Conservation (phyloP, 345 rosid species). For the Turritis glabra region DNA sequence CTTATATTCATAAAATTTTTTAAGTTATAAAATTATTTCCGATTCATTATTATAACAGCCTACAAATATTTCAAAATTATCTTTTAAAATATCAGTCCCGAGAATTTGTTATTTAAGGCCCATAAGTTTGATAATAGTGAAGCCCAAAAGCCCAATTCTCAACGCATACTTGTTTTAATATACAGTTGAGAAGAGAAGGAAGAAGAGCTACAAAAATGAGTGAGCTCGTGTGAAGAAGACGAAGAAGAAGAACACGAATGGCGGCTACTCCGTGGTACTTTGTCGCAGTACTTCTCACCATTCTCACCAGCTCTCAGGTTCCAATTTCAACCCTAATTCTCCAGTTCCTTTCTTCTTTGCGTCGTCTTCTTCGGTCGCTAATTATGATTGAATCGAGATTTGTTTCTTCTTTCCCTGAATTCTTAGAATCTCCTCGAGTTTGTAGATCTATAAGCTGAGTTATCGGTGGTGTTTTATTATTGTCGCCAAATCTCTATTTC, state of each 20-base stretch:
- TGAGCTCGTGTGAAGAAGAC: background rate
- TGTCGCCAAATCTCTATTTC: background rate
- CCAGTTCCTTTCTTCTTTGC: background rate
- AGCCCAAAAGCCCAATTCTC: background rate
- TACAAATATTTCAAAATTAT: too few species aligned
- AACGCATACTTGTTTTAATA: background rate
- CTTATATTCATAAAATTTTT: too few species aligned
- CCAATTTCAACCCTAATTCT: conserved; percentile 14
- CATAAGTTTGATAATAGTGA: background rate
- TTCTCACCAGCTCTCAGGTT: conserved; percentile 70
- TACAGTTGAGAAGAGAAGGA: background rate
- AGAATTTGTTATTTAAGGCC: too few species aligned
- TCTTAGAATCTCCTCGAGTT: background rate
- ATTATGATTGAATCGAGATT: background rate
- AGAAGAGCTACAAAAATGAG: background rate
- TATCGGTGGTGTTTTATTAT: background rate
- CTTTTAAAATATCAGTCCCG: too few species aligned
- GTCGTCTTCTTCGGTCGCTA: background rate
- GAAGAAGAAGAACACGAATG: conserved; percentile 26
- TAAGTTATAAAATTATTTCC: too few species aligned
- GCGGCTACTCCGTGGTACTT: conserved; percentile 53
- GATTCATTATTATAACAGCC: too few species aligned
- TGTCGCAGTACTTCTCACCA: conserved; percentile 56
- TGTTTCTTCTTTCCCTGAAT: background rate
- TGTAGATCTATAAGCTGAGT: conserved; percentile 8